Percentiles rank a stretch among this genome's conserved stretches.
These are phyloP conservation scores for Melocanna baccifera DNA, from an alignment of 176 grass and related monocot species.

Conservation along the genomic window DNA sequence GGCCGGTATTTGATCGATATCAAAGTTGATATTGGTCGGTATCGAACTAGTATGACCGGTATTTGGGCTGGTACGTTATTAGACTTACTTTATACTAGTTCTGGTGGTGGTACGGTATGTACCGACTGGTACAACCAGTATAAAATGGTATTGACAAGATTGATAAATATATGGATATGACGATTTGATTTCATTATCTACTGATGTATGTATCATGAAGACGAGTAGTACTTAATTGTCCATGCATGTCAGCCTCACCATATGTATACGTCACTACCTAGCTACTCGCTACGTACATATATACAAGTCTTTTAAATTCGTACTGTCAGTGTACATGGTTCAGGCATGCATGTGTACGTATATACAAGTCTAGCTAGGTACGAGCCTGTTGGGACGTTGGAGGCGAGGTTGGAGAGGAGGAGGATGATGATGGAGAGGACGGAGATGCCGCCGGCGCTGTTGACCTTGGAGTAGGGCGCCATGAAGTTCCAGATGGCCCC, in stretches of 20 bases:
- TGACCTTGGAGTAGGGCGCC: slow-evolving; percentile 65
- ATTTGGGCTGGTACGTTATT: too few relatives aligned
- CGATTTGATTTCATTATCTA: too few relatives aligned
- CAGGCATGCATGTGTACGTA: background rate
- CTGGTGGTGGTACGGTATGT: too few relatives aligned
- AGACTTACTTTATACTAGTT: too few relatives aligned
- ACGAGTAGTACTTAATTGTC: too few relatives aligned
- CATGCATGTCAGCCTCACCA: background rate
- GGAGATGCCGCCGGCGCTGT: slow-evolving; percentile 53
- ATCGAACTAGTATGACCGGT: too few relatives aligned
- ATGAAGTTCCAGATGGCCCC: slow-evolving; percentile 65
- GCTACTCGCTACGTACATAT: background rate
- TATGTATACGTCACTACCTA: background rate
- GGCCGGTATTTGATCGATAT: too few relatives aligned
- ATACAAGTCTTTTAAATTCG: background rate
- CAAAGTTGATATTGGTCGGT: too few relatives aligned
- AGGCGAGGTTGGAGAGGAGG: slow-evolving; percentile 70
- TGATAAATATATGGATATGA: too few relatives aligned
- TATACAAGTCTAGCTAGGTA: background rate
- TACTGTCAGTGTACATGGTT: background rate
- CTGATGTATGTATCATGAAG: too few relatives aligned
- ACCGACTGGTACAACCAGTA: too few relatives aligned
- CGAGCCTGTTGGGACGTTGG: slow-evolving; percentile 63
- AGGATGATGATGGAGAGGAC: slow-evolving; percentile 64
- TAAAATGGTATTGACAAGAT: too few relatives aligned